Evolutionary conservation across 1,284 basidiomycete genomes (phyloP).

Genomic region (Ceratobasidium papillatum): DNA sequence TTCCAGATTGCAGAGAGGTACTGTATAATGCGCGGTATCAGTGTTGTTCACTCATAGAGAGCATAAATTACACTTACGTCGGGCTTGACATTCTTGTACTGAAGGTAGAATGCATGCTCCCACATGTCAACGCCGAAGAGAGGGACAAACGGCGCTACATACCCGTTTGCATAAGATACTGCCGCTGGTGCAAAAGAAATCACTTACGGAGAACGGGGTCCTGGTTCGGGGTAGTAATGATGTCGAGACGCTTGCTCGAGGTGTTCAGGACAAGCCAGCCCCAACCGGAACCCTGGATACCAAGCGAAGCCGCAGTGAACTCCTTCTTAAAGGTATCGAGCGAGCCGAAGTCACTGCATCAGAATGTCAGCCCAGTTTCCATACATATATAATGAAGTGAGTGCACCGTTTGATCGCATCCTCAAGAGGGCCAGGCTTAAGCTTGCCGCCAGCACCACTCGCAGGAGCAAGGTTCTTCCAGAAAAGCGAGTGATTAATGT

Average conservation of each 20-base stretch:
- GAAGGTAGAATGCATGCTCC: conserved; percentile 68
- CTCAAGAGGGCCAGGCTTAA: conserved; percentile 62
- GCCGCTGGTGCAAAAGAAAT: not conserved
- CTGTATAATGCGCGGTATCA: conserved; percentile 51
- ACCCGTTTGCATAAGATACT: not conserved
- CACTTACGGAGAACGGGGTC: conserved; percentile 73
- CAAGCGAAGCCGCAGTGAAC: conserved; percentile 79
- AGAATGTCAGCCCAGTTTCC: not conserved
- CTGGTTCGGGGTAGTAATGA: conserved; percentile 86
- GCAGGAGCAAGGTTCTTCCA: conserved; percentile 87
- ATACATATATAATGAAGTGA: not conserved
- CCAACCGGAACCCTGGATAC: conserved; percentile 93
- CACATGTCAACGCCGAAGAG: conserved; percentile 91
- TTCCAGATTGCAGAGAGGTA: conserved; percentile 83
- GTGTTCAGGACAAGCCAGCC: conserved; percentile 86
- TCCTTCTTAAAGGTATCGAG: conserved; percentile 73
- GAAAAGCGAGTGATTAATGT: conserved; percentile 93
- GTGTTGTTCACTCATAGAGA: not conserved
- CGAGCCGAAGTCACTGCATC: conserved; percentile 64
- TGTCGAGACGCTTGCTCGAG: conserved; percentile 70
- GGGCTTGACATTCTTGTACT: conserved; percentile 79
- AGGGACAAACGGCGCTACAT: conserved; percentile 62
- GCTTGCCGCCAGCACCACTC: conserved; percentile 42
- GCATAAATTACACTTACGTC: conserved; percentile 60
- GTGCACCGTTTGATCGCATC: conserved; percentile 63